Percentiles rank a stretch among this genome's conserved stretches.
phyloP scores from a whole-genome alignment of 78 protist genomes.

The Protostelium mycophagum region DNA sequence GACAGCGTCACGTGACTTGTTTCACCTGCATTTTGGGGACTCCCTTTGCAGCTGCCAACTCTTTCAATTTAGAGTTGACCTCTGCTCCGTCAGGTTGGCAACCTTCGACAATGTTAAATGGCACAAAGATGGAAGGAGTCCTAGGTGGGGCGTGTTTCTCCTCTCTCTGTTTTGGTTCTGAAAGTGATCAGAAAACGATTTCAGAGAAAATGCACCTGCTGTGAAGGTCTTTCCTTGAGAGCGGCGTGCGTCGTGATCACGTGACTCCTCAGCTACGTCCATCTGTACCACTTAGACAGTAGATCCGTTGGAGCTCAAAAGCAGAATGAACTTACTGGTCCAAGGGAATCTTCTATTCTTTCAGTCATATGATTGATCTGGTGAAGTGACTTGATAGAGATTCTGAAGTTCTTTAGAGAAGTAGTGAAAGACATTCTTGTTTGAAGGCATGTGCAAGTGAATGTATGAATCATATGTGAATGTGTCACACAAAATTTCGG shows the following conservation, averaged over 20 bases:
- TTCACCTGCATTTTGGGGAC: background rate
- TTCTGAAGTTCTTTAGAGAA: too few species aligned
- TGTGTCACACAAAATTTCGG: too few species aligned
- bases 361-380: too few species aligned
- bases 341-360: too few species aligned
- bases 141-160: background rate
- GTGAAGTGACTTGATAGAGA: too few species aligned
- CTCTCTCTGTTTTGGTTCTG: background rate
- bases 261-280: background rate
- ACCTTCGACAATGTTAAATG: background rate
- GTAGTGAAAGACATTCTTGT: too few species aligned
- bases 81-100: background rate
- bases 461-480: too few species aligned
- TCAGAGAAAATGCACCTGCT: background rate
- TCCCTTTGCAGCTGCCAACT: background rate
- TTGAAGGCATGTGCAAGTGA: too few species aligned
- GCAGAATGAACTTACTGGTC: too few species aligned
- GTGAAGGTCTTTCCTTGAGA: background rate
- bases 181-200: background rate
- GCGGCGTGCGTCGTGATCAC: background rate
- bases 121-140: background rate
- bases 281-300: too few species aligned
- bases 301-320: too few species aligned
- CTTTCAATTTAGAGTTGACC: background rate
- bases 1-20: background rate